Percentiles rank a stretch among this genome's conserved stretches.
Conservation (phyloP, 805 yeast species). For the Cyberlindnera misumaiensis region DNA sequence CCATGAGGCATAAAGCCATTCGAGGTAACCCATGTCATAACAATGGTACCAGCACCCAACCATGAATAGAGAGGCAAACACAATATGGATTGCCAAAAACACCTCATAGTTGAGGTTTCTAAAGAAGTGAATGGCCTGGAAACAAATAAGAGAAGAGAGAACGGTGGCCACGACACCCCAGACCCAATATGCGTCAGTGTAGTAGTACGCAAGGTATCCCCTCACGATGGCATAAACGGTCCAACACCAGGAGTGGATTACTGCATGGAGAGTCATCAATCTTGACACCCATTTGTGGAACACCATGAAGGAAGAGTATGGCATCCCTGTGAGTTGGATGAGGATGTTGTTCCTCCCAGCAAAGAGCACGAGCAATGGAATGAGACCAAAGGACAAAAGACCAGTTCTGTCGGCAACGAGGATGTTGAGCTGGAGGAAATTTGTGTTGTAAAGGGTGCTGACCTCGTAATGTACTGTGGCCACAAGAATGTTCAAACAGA, state of each 20-base stretch:
- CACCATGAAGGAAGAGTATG: constrained; percentile 52
- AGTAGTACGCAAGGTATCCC: background rate
- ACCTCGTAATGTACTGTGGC: constrained; percentile 9
- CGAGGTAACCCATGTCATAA: constrained; percentile 43
- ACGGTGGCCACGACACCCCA: constrained; percentile 43
- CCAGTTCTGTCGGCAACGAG: constrained; percentile 21
- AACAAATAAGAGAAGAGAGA: constrained; percentile 34
- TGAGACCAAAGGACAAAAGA: constrained; percentile 24
- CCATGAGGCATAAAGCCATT: constrained; percentile 38
- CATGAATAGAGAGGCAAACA: constrained; percentile 46
- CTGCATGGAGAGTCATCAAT: constrained; percentile 24
- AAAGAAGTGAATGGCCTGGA: constrained; percentile 44
- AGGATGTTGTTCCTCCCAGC: constrained; percentile 69
- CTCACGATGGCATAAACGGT: constrained; percentile 7
- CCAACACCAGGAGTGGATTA: constrained; percentile 18
- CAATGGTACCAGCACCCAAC: constrained; percentile 56
- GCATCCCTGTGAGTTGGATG: constrained; percentile 54
- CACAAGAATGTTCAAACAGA: constrained; percentile 18
- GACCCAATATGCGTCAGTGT: background rate
- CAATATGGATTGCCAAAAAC: constrained; percentile 52
- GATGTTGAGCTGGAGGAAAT: background rate
- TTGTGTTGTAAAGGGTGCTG: background rate
- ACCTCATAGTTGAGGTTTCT: constrained; percentile 53
- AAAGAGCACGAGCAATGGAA: constrained; percentile 54
- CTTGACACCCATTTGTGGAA: constrained; percentile 63